Percentiles rank a stretch among this genome's conserved stretches.
These are phyloP conservation scores for Metschnikowia chrysomelidarum DNA, from an alignment of 805 yeast species.

Conservation along the genomic window DNA sequence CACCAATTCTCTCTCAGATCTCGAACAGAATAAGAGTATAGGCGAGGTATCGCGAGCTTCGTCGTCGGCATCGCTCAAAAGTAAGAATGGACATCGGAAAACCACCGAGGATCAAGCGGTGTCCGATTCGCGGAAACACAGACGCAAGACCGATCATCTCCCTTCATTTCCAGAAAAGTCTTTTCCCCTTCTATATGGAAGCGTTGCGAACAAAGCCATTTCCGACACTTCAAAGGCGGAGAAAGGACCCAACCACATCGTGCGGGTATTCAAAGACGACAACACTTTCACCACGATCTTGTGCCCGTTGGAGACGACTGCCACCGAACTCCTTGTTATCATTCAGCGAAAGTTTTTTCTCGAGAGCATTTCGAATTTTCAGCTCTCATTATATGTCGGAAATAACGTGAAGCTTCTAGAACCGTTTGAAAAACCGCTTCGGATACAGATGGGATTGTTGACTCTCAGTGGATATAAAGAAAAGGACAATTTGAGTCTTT, in stretches of 20 bases:
- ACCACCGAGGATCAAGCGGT: background rate
- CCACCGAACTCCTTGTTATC: constrained; percentile 66
- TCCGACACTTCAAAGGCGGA: constrained; percentile 3
- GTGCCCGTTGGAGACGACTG: constrained; percentile 74
- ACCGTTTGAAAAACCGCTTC: constrained; percentile 70
- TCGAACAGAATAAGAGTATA: background rate
- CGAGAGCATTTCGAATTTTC: constrained; percentile 68
- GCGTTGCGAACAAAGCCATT: constrained; percentile 6
- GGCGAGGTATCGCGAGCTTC: constrained; percentile 1
- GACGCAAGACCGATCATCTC: constrained; percentile 9
- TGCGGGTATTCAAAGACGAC: constrained; percentile 79
- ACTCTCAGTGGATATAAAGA: constrained; percentile 76
- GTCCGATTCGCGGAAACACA: constrained; percentile 8
- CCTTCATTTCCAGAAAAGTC: constrained; percentile 13
- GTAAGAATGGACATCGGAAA: background rate
- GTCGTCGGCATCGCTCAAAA: constrained; percentile 3
- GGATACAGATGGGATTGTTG: constrained; percentile 70
- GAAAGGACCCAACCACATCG: constrained; percentile 42
- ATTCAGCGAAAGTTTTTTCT: constrained; percentile 78
- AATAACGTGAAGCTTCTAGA: constrained; percentile 71
- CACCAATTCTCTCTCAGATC: constrained; percentile 1
- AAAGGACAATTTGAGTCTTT: constrained; percentile 69
- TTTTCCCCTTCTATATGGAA: constrained; percentile 37
- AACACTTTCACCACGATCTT: constrained; percentile 83
- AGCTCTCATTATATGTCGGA: constrained; percentile 73